phyloP scores from a whole-genome alignment of 2,329 filamentous ascomycete genomes.

The Xylariaceae sp. region DNA sequence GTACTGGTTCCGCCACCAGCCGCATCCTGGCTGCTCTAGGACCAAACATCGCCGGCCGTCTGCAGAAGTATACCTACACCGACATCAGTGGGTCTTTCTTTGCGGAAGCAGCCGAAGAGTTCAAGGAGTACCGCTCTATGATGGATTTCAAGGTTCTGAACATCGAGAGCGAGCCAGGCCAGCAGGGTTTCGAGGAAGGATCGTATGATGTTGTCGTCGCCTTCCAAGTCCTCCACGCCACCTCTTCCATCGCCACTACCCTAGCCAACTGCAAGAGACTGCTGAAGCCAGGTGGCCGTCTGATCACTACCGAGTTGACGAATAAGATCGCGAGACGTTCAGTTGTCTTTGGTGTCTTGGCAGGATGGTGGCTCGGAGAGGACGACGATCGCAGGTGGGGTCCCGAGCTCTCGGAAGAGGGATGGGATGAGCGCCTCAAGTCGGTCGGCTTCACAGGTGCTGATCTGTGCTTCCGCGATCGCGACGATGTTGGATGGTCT shows the following conservation, averaged over 20 bases:
- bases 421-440: conserved; percentile 24
- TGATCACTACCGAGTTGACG: conserved; percentile 25
- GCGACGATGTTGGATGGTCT: conserved; percentile 22
- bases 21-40: conserved; percentile 31
- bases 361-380: conserved; percentile 29
- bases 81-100: conserved; percentile 38
- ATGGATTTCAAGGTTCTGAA: conserved; percentile 29
- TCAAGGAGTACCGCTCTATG: conserved; percentile 22
- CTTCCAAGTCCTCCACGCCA: conserved; percentile 29
- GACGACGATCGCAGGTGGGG: conserved; percentile 24
- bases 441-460: conserved; percentile 21
- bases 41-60: conserved; percentile 20
- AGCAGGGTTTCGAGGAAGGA: conserved; percentile 24
- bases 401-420: conserved; percentile 21
- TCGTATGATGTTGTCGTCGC: conserved; percentile 28
- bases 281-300: conserved; percentile 26
- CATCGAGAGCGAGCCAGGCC: conserved; percentile 19
- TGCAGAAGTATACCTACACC: conserved; percentile 40
- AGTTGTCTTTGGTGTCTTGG: conserved; percentile 27
- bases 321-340: conserved; percentile 24
- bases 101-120: conserved; percentile 25
- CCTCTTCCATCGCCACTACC: conserved; percentile 22
- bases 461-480: conserved; percentile 24
- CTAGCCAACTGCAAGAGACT: conserved; percentile 23
- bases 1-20: conserved; percentile 38